Evolutionary conservation across 805 yeast genomes (phyloP).

Genomic region (Kodamaea kaohsiungensis): DNA sequence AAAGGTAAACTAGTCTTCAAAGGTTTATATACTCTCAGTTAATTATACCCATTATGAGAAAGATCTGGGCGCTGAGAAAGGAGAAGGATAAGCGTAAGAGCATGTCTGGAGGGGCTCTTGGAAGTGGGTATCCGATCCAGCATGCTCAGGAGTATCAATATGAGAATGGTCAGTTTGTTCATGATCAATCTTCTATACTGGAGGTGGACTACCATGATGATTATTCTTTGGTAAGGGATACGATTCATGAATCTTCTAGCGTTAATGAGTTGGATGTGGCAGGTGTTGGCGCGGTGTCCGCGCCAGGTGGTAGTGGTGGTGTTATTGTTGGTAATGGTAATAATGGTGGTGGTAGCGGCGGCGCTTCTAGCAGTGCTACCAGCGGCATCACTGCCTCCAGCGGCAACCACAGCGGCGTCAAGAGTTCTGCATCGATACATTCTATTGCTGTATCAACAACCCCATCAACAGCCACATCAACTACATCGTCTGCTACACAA

Average conservation of each 20-base stretch:
- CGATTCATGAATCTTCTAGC: slow-evolving; percentile 6
- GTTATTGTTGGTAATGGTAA: too few species aligned
- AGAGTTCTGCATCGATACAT: background rate
- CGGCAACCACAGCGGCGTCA: too few species aligned
- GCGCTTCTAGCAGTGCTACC: too few species aligned
- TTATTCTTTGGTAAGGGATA: slow-evolving; percentile 10
- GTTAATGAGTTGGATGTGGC: background rate
- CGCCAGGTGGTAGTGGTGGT: background rate
- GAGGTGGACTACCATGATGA: slow-evolving; percentile 11
- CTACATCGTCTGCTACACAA: background rate
- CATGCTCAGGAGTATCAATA: slow-evolving; percentile 1
- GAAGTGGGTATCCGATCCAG: slow-evolving; percentile 3
- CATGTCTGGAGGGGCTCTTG: slow-evolving; percentile 11
- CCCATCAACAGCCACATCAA: background rate
- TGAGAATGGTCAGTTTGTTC: background rate
- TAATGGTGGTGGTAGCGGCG: too few species aligned
- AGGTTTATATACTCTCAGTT: too few species aligned
- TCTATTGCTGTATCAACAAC: slow-evolving; percentile 1
- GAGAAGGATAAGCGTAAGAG: slow-evolving; percentile 29
- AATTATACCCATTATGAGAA: slow-evolving; percentile 21
- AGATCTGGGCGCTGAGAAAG: slow-evolving; percentile 29
- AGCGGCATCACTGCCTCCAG: too few species aligned
- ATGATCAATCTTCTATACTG: background rate
- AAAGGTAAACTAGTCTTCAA: background rate
- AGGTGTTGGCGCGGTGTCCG: slow-evolving; percentile 7